Percentiles rank a stretch among this genome's conserved stretches.
These are phyloP conservation scores for Solanum hybrid DNA, from an alignment of 305 asterid genomes.

Conservation along the genomic window DNA sequence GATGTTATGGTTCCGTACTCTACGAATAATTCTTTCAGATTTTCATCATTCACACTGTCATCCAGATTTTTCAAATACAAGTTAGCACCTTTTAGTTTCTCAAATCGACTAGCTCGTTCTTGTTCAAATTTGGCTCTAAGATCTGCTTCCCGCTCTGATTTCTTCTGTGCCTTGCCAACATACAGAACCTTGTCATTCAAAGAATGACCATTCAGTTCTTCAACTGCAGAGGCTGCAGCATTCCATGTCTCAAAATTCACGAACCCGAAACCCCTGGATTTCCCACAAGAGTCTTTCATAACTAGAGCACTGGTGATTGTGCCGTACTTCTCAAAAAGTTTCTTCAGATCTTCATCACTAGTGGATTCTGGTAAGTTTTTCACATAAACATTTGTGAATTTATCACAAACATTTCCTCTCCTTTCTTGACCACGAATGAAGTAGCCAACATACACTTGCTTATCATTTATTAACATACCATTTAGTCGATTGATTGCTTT, in stretches of 20 bases:
- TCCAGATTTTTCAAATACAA: conserved; percentile 69
- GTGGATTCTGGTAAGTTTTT: conserved; percentile 44
- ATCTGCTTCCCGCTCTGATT: conserved; percentile 57
- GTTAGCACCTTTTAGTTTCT: conserved; percentile 49
- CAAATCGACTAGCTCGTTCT: conserved; percentile 41
- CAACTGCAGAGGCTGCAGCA: conserved; percentile 55
- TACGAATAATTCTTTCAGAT: conserved; percentile 52
- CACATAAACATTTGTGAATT: conserved; percentile 58
- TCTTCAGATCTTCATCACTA: conserved; percentile 35
- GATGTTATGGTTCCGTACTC: conserved; percentile 60
- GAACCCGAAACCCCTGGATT: conserved; percentile 67
- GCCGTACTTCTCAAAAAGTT: conserved; percentile 44
- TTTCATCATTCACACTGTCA: conserved; percentile 54
- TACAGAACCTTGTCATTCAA: conserved; percentile 48
- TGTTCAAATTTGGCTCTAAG: conserved; percentile 50
- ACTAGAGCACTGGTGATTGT: conserved; percentile 59
- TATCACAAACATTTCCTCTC: conserved; percentile 23
- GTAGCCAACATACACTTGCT: conserved; percentile 62
- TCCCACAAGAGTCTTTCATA: conserved; percentile 47
- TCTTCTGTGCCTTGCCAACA: conserved; percentile 72
- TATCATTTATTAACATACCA: conserved; percentile 71
- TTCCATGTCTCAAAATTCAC: conserved; percentile 45
- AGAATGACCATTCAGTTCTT: conserved; percentile 38
- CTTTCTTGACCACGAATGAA: conserved; percentile 67
- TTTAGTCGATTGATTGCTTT: conserved; percentile 40